These are phyloP conservation scores for Nicotiana attenuata DNA, from an alignment of 257 asterid genomes.

Conservation along the genomic window DNA sequence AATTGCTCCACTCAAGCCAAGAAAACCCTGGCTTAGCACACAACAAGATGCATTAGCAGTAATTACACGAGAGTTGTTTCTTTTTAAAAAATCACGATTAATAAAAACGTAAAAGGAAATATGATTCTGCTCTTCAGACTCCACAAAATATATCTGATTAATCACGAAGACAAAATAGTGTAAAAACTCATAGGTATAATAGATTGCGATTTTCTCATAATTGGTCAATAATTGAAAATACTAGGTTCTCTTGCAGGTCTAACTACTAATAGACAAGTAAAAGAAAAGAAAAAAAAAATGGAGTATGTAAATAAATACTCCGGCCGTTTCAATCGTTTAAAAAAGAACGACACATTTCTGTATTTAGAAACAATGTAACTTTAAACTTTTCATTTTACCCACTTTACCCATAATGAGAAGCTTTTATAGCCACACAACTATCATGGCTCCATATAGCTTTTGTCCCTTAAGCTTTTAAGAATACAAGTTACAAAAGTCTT, in stretches of 20 bases:
- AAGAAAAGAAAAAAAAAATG: not conserved
- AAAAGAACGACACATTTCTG: too few species aligned
- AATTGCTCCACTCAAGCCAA: constrained; percentile 92
- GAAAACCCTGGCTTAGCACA: constrained; percentile 58
- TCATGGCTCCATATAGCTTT: too few species aligned
- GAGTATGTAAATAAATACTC: not conserved
- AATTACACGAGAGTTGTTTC: not conserved
- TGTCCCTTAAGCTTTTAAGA: too few species aligned
- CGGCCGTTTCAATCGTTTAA: too few species aligned
- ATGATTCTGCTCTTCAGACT: not conserved
- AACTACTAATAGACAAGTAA: not conserved
- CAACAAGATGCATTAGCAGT: not conserved
- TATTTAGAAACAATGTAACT: too few species aligned
- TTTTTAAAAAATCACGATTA: not conserved
- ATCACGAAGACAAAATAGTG: not conserved
- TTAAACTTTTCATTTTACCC: too few species aligned
- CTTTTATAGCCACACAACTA: too few species aligned
- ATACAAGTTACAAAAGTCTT: too few species aligned
- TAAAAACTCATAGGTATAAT: not conserved
- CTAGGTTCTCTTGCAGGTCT: not conserved
- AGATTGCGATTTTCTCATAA: not conserved
- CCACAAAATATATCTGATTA: not conserved
- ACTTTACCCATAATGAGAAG: too few species aligned
- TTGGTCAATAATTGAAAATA: not conserved
- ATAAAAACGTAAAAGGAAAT: not conserved